Evolutionary conservation across 1,284 basidiomycete genomes (phyloP), one percentile per base, ranked within the genome.

Genomic region (Cutaneotrichosporon cutaneum): DNA sequence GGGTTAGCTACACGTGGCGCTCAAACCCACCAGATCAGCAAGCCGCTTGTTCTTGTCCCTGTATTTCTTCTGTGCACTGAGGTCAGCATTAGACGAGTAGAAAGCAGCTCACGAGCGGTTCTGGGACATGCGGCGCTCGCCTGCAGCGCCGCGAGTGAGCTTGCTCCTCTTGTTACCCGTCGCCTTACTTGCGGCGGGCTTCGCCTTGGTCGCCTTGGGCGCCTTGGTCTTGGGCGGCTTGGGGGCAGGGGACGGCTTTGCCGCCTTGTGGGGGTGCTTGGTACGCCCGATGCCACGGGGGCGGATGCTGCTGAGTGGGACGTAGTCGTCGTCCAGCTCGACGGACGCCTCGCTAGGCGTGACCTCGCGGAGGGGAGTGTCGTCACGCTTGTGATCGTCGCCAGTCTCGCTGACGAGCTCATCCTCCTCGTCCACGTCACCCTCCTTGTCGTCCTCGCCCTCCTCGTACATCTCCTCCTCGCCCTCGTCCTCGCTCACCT

Each of bases 41-140:
- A 63, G 60, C 7, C 30, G 27, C 14, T 58, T 52, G 58, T 58
- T 61, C 55, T 66, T 66, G 44, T 54, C 55, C 11, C 65, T 54
- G 54, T 66, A 66, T 55, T 62, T 63, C 36, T 48, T 55, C 58
- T 66, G 65, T 7, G 65, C 65, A 9, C 18, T 27, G 36, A n/a
- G 2, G 18, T 27, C 14, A 30, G 26, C 27, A n/a, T 27, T n/a
- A 18, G 8, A 8, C 18, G 11, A 4, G 16, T 11, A 9, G 14
- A 0, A 9, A 5, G 26, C 30, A 24, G 1, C 27, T 51, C 26
- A 51, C 48, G 48, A 51, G 39, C 64, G 61, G 56, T 66, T 63
- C 48, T 66, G 65, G 21, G 7, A 33, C 59, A 61, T 58, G 26
- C 64, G 61, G 18, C 36, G 50, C 16, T 61, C 61, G n/a, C 61